phyloP scores from a whole-genome alignment of 352 stramenopile genomes.

The Saprolegnia diclina region DNA sequence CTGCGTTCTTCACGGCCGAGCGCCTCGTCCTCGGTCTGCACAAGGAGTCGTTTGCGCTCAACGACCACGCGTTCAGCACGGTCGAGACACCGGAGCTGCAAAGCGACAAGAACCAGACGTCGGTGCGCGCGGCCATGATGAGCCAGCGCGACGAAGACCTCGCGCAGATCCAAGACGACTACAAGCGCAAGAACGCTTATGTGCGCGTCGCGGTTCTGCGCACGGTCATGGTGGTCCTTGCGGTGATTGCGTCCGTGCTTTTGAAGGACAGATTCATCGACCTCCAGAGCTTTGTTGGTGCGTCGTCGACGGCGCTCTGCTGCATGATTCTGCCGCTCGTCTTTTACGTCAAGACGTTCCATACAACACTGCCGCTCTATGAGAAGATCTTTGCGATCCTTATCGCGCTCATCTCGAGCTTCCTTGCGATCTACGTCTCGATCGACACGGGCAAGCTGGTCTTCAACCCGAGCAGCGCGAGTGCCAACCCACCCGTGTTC shows the following conservation, averaged over 20 bases:
- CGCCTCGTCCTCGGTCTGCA: conserved; percentile 30
- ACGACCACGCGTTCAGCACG: not conserved
- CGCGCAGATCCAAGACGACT: conserved; percentile 7
- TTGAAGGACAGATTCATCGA: conserved; percentile 46
- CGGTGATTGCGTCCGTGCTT: conserved; percentile 38
- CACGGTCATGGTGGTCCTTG: conserved; percentile 33
- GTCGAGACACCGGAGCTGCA: conserved; percentile 7
- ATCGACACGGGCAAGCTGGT: conserved; percentile 1
- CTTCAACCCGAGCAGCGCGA: conserved; percentile 24
- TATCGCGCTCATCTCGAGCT: not conserved
- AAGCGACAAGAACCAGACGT: not conserved
- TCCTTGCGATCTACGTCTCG: conserved; percentile 11
- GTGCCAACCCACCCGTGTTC: conserved; percentile 57
- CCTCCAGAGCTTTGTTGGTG: conserved; percentile 37
- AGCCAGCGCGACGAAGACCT: conserved; percentile 6
- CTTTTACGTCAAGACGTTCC: conserved; percentile 39
- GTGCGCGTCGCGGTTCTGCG: conserved; percentile 30
- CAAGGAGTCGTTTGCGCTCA: conserved; percentile 15
- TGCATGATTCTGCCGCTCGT: conserved; percentile 45
- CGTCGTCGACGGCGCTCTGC: conserved; percentile 41
- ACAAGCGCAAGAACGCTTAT: not conserved
- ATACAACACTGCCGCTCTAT: conserved; percentile 1
- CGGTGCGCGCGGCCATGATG: not conserved
- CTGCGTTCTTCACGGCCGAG: conserved; percentile 26
- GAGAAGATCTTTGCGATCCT: conserved; percentile 5